Evolutionary conservation across 345 rosid species (phyloP), one percentile per base, ranked within the genome.

Genomic region (Eucalyptus victrix): DNA sequence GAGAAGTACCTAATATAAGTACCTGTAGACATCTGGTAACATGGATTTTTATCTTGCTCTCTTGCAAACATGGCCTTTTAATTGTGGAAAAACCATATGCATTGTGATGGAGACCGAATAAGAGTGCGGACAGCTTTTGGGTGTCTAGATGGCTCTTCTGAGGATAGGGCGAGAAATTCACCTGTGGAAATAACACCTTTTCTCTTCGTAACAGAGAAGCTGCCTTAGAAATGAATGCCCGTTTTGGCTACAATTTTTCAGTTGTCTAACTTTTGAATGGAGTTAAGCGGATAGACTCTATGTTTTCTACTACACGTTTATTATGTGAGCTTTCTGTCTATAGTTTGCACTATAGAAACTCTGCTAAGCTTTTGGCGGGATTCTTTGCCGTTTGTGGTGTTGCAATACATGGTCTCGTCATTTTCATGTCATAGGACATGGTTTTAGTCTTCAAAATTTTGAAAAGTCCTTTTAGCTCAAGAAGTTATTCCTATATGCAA

Each of bases 281-380:
- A 91, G 92, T 89, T 44, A 90, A 90, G 87, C 93, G 90, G 93
- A 93, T 94, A 92, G 90, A 51, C 42, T 67, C 88, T 86, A 91
- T 34, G 24, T 44, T 34, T 67, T 80, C 49, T 37, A 0, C 51
- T 49, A 49, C 51, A 5, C 51, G 7, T 49, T 50, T 50, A 50
- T 16, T 65, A 72, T 47, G 92, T 87, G 88, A 80, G 90, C 90
- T 91, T 80, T 87, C 42, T 37, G 60, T 89, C 88, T 40, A 88
- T 88, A 30, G 86, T 88, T 90, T 62, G 60, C 87, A 56, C 67
- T 24, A 81, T 92, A 92, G 92, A 92, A 90, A 93, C 92, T 42
- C 65, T 87, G 86, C 62, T 90, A 86, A 91, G 90, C 90, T 93
- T 93, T 92, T 56, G 95, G 94, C 95, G 93, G 95, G 95, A 86